Base-by-base conservation (phyloP, 306 rosid species). In the Sicyos edulis region DNA sequence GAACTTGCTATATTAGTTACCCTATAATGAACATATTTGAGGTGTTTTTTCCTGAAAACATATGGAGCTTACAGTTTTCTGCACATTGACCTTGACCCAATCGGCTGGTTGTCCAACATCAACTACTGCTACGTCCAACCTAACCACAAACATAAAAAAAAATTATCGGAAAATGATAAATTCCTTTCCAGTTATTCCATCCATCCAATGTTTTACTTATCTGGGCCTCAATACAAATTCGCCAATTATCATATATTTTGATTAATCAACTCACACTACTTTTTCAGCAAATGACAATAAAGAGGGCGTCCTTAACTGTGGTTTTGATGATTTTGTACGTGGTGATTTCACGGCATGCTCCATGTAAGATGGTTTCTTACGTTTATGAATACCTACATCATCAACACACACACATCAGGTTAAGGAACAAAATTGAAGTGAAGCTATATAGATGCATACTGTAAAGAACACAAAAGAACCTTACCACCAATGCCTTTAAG, bases 51-150 rank as follows among this genome's bases (percentile, higher is more conserved):
- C 7, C 20, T 29, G 19, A 10, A 14, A 63, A n/a, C 55, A 14
- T 26, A 26, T 19, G 45, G 76, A 80, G 81, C 99, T 85, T 74
- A 95, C 99, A 74, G 93, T 91, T 89, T 79, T 89, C 78, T 85
- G 99, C 78, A 95, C 97, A 74, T 91, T 95, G 78, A 95, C 80
- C 85, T 91, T 95, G 72, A 95, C 99, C 99, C 99, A 95, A 77
- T 95, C 97, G 8, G 99, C 99, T 42, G 99, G 96, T 75, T 90
- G 88, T 78, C 99, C 97, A 65, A 91, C 77, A 68, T 95, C 97
- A 76, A 84, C 81, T 69, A 95, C 97, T 19, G 87, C 73, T 16
- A 85, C 82, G 17, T 91, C 99, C 91, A 91, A 83, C 77, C 99
- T 95, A 73, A 57, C 34, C 81, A 84, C 60, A 29, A 73, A 29